Evolutionary conservation across 305 asterid species (phyloP), one percentile per base, ranked within the genome.

Genomic region (Rubia occidens): DNA sequence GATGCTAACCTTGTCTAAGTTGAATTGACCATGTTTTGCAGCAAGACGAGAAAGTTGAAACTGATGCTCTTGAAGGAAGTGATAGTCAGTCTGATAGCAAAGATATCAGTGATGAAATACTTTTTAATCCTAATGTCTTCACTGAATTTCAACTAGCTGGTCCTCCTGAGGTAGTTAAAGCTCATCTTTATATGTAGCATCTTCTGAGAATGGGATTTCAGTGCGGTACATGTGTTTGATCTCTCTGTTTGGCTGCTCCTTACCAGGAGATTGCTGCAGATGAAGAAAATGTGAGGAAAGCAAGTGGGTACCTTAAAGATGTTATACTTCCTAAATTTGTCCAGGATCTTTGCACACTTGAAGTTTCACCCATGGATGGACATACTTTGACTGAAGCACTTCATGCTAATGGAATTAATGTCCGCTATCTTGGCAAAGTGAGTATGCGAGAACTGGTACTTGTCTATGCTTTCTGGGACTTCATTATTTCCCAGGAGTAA

Each of bases 341-440:
- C 59, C 82, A 84, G 74, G 96, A 92, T 81, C 90, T 92, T 64
- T 81, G 89, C 77, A 78, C 91, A 71, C 98, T 92, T 73, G 98
- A 92, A 80, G 96, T 92, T 81, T 92, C 96, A 71, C 98, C 97
- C 60, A 88, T 93, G 97, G 97, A 93, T 82, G 98, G 98, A 26
- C 96, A 89, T 66, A 91, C 99, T 66, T 82, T 95, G 67, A 95
- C 96, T 56, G 99, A 95, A 81, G 96, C 97, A 66, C 95, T 95
- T 73, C 99, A 89, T 85, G 95, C 97, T 37, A 95, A 91, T 80
- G 99, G 99, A 60, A 84, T 95, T 74, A 95, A 95, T 69, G 82
- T 91, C 76, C 99, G 97, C 55, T 95, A 95, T 76, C 80, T 95
- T 74, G 96, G 97, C 69, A 87, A 87, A 76, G 99, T 91, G 86